phyloP scores from a whole-genome alignment of 345 rosid species.

The Hibiscus trionum region DNA sequence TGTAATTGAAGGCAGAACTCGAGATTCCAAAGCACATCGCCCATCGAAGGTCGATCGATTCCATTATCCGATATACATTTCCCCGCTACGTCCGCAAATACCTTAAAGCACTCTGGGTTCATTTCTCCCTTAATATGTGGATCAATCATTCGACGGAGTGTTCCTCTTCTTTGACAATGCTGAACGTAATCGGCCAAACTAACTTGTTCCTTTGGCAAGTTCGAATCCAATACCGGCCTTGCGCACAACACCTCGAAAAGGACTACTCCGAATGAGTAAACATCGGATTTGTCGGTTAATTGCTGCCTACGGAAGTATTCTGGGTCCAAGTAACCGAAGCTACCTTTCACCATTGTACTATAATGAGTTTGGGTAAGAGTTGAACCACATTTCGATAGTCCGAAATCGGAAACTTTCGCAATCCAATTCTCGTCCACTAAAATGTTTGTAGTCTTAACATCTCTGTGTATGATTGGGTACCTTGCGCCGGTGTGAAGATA shows the following conservation, averaged over 20 bases:
- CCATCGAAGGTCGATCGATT: slow-evolving; percentile 68
- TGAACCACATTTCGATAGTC: slow-evolving; percentile 52
- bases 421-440: slow-evolving; percentile 56
- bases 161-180: slow-evolving; percentile 31
- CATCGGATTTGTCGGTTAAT: slow-evolving; percentile 61
- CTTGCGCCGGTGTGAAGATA: slow-evolving; percentile 65
- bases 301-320: slow-evolving; percentile 56
- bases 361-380: slow-evolving; percentile 42
- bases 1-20: slow-evolving; percentile 61
- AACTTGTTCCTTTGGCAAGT: slow-evolving; percentile 45
- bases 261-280: slow-evolving; percentile 69
- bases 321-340: slow-evolving; percentile 66
- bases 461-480: slow-evolving; percentile 57
- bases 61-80: slow-evolving; percentile 65
- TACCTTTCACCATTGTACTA: slow-evolving; percentile 57
- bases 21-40: slow-evolving; percentile 75
- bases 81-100: slow-evolving; percentile 58
- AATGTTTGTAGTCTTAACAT: slow-evolving; percentile 70
- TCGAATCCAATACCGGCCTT: slow-evolving; percentile 39
- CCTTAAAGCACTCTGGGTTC: slow-evolving; percentile 46
- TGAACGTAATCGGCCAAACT: slow-evolving; percentile 60
- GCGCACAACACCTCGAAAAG: slow-evolving; percentile 51
- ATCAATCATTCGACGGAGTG: slow-evolving; percentile 35
- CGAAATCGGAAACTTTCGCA: slow-evolving; percentile 66
- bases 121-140: slow-evolving; percentile 44